Evolutionary conservation across 2,329 filamentous ascomycete species (phyloP), one percentile per base, ranked within the genome.

Genomic region (Aspergillus cejpii): DNA sequence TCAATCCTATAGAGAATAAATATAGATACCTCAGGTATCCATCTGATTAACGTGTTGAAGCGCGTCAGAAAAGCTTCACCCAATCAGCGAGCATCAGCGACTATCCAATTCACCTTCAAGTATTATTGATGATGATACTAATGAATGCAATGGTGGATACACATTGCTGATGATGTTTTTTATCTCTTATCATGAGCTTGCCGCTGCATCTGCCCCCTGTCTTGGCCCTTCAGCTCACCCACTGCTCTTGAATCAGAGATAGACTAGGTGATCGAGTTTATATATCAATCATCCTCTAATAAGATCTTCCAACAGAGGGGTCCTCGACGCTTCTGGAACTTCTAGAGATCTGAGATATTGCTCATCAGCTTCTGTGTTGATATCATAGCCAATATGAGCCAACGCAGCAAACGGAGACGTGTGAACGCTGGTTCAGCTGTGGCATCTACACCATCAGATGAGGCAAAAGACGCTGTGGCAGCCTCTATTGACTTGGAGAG

Each of bases 401-500:
- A 54, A 40, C 53, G 58, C 8, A 21, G 49, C 20, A 67, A 64
- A 52, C 58, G 58, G 41, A 57, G 54, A 39, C 60, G 61, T 14
- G 40, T 62, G 24, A 53, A 53, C 34, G 44, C 53, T 21, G 45
- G 50, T 10, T 47, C 44, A 10, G 50, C 51, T 4, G 43, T 59
- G 17, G 8, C 15, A 20, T 34, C 17, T 34, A 11, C 53, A 24
- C 51, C 50, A 46, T 43, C 14, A 58, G 59, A 12, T 34, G 17
- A 6, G 31, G 17, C 17, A 17, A 29, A 21, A 26, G 39, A 43
- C 29, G 7, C 23, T 20, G 15, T 19, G 24, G 14, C 23, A 3
- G 44, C 64, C 28, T 64, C 65, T 7, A 67, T 61, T 8, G 38
- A 40, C 3, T 44, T 63, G 19, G 69, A 74, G 41, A 74, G 69